These are phyloP conservation scores for Phytophthora niederhauseri DNA, from an alignment of 352 stramenopile species.

Conservation along the genomic window DNA sequence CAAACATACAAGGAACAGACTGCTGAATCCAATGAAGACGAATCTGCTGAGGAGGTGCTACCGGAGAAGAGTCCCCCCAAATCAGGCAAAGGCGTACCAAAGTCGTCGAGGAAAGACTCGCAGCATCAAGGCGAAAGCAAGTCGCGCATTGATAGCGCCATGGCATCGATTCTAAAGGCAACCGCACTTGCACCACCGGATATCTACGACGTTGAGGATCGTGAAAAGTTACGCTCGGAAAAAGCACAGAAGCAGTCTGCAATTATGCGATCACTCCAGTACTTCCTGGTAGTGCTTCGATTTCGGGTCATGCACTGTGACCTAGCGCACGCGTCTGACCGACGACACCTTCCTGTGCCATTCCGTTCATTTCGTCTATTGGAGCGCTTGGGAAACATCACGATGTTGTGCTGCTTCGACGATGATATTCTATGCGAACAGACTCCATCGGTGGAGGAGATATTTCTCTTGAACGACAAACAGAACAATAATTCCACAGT, in stretches of 20 bases:
- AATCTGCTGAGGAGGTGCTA: neutral
- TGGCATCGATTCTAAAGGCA: constrained; percentile 37
- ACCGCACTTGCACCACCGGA: constrained; percentile 44
- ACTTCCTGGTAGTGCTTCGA: constrained; percentile 70
- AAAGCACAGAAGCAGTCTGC: constrained; percentile 71
- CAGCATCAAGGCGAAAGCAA: neutral
- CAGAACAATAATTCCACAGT: constrained; percentile 62
- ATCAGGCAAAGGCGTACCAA: constrained; percentile 4
- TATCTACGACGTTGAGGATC: constrained; percentile 86
- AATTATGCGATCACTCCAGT: constrained; percentile 70
- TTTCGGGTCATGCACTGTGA: constrained; percentile 68
- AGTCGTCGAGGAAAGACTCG: constrained; percentile 10
- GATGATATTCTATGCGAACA: constrained; percentile 88
- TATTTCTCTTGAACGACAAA: constrained; percentile 86
- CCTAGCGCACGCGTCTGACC: constrained; percentile 53
- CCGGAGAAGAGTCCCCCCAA: neutral
- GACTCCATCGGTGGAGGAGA: constrained; percentile 79
- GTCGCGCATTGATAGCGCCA: constrained; percentile 37
- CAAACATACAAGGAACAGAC: constrained; percentile 13
- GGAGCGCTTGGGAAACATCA: constrained; percentile 82
- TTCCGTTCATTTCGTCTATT: constrained; percentile 82
- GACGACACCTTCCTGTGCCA: constrained; percentile 54
- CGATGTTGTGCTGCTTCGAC: constrained; percentile 90
- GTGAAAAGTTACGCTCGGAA: constrained; percentile 76
- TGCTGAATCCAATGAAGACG: constrained; percentile 6